phyloP scores from a whole-genome alignment of 2,329 filamentous ascomycete genomes.

The Fusarium abutilonis region DNA sequence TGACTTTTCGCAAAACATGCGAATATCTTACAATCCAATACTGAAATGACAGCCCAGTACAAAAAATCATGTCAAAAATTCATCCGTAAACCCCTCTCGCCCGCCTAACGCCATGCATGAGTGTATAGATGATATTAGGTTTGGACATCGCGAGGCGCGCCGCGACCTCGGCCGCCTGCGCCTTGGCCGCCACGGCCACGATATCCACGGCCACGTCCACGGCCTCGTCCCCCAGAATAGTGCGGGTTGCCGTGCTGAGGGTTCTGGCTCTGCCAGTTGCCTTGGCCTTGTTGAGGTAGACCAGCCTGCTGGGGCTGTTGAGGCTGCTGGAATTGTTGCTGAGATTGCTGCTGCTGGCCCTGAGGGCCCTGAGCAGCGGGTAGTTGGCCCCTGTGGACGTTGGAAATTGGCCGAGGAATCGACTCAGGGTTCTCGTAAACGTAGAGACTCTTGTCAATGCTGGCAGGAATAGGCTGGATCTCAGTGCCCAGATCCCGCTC shows the following conservation, averaged over 20 bases:
- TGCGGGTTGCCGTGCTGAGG: slow-evolving; percentile 51
- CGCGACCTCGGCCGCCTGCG: slow-evolving; percentile 50
- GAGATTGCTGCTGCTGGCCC: slow-evolving; percentile 45
- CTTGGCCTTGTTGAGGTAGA: slow-evolving; percentile 48
- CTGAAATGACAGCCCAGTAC: slow-evolving; percentile 46
- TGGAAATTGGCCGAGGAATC: slow-evolving; percentile 83
- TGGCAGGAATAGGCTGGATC: slow-evolving; percentile 93
- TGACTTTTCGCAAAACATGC: slow-evolving; percentile 52
- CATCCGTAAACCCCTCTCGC: slow-evolving; percentile 34
- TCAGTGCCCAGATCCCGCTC: slow-evolving; percentile 97
- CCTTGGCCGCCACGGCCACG: slow-evolving; percentile 53
- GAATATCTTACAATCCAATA: slow-evolving; percentile 58
- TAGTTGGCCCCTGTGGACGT: slow-evolving; percentile 51
- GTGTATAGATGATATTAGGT: slow-evolving; percentile 45
- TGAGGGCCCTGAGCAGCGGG: slow-evolving; percentile 45
- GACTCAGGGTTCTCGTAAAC: slow-evolving; percentile 97
- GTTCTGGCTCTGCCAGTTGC: slow-evolving; percentile 55
- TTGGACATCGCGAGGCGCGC: slow-evolving; percentile 50
- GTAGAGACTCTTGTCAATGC: slow-evolving; percentile 97
- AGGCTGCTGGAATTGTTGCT: slow-evolving; percentile 42
- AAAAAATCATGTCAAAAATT: slow-evolving; percentile 48
- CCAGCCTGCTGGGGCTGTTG: slow-evolving; percentile 47
- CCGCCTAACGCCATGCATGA: slow-evolving; percentile 45
- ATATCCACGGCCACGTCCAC: slow-evolving; percentile 52
- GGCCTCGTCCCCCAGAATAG: slow-evolving; percentile 51